phyloP scores from a whole-genome alignment of 805 yeast species.

The Sporopachydermia lactativora region DNA sequence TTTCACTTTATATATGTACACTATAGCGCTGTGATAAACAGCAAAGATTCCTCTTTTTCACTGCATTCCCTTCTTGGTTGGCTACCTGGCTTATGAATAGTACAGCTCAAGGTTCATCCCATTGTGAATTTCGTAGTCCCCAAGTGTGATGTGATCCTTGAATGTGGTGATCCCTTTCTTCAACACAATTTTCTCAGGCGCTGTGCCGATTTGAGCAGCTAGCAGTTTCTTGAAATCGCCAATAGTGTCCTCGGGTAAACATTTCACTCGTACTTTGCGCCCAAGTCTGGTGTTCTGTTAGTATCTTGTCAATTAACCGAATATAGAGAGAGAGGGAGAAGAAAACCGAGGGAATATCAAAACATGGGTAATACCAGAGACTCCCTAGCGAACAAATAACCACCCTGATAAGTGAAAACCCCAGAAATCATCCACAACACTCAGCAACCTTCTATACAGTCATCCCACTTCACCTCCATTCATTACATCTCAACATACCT shows the following conservation, averaged over 20 bases:
- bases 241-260: slow-evolving; percentile 69
- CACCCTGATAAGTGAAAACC: no score
- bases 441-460: no score
- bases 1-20: no score
- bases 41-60: background rate
- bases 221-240: slow-evolving; percentile 84
- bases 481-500: no score
- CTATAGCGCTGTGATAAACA: no score
- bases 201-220: slow-evolving; percentile 70
- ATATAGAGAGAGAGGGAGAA: background rate
- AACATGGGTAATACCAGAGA: no score
- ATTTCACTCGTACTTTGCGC: slow-evolving; percentile 75
- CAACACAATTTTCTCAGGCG: slow-evolving; percentile 48
- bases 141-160: slow-evolving; percentile 82
- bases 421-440: no score
- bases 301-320: slow-evolving; percentile 4
- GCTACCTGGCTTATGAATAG: slow-evolving; percentile 33
- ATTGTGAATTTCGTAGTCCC: slow-evolving; percentile 90
- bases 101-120: slow-evolving; percentile 81
- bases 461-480: no score
- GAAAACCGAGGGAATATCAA: background rate
- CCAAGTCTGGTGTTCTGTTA: slow-evolving; percentile 57
- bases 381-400: no score
- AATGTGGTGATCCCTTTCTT: slow-evolving; percentile 76
- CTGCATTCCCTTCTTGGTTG: background rate